phyloP scores from a whole-genome alignment of 2,329 filamentous ascomycete species.

The Sphaerulina populicola region DNA sequence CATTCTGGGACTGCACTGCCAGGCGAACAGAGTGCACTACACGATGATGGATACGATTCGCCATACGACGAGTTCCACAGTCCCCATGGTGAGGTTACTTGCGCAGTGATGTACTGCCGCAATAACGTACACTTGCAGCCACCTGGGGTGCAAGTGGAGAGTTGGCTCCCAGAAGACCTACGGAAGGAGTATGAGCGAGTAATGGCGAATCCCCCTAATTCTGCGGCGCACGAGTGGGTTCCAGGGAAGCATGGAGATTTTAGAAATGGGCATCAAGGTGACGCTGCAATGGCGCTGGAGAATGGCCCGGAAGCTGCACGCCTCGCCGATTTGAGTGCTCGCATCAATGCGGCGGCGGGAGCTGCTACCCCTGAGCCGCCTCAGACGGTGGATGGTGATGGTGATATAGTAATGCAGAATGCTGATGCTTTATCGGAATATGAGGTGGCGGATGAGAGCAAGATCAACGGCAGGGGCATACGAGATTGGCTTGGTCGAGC shows the following conservation, averaged over 20 bases:
- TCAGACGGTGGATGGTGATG: conserved; percentile 36
- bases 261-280: background rate
- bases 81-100: conserved; percentile 20
- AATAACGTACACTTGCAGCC: conserved; percentile 17
- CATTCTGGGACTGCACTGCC: conserved; percentile 18
- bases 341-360: conserved; percentile 5
- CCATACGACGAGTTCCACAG: conserved; percentile 10
- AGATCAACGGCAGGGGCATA: conserved; percentile 29
- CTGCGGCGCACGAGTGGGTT: conserved; percentile 12
- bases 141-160: conserved; percentile 12
- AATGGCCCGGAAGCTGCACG: background rate
- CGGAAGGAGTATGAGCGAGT: background rate
- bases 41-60: conserved; percentile 18
- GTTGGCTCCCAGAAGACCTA: conserved; percentile 10
- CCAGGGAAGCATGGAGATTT: background rate
- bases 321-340: background rate
- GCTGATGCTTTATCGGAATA: conserved; percentile 25
- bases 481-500: conserved; percentile 49
- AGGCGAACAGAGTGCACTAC: background rate
- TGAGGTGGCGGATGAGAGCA: conserved; percentile 30
- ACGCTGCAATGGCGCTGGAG: background rate
- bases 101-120: conserved; percentile 24
- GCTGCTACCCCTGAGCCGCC: conserved; percentile 19
- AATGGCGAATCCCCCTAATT: conserved; percentile 6
- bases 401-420: conserved; percentile 31